These are phyloP conservation scores for Pichia paraexigua DNA, from an alignment of 805 yeast species.

Conservation along the genomic window DNA sequence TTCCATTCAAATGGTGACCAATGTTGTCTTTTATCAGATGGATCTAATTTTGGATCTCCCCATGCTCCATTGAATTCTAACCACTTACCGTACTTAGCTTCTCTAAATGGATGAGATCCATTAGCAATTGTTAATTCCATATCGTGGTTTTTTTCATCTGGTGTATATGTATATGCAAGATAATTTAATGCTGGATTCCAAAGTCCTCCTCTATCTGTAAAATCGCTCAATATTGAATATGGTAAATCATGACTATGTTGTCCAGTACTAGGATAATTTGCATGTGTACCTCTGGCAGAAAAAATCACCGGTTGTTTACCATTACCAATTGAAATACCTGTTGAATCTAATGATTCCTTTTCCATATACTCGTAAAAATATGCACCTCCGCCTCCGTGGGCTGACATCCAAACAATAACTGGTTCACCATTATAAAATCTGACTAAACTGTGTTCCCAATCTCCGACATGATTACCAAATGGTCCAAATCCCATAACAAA, in stretches of 20 bases:
- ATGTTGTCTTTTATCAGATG: constrained; percentile 69
- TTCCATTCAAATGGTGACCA: constrained; percentile 88
- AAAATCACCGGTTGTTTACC: constrained; percentile 63
- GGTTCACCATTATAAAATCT: constrained; percentile 80
- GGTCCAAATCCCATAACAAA: constrained; percentile 98
- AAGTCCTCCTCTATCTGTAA: constrained; percentile 88
- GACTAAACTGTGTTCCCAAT: constrained; percentile 94
- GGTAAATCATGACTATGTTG: constrained; percentile 96
- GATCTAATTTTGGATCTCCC: constrained; percentile 74
- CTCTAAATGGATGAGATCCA: constrained; percentile 44
- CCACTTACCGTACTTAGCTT: constrained; percentile 61
- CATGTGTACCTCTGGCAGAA: constrained; percentile 94
- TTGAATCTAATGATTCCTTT: constrained; percentile 19
- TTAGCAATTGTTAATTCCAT: constrained; percentile 37
- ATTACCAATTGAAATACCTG: constrained; percentile 14
- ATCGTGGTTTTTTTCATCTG: constrained; percentile 48
- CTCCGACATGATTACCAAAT: constrained; percentile 94
- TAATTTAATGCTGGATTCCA: constrained; percentile 90
- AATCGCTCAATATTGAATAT: constrained; percentile 81
- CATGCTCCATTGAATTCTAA: constrained; percentile 73
- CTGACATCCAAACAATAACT: constrained; percentile 87
- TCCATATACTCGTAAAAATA: constrained; percentile 72
- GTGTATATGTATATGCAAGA: constrained; percentile 61
- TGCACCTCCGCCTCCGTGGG: constrained; percentile 96
- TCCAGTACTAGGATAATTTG: constrained; percentile 92